These are phyloP conservation scores for Komagataella pseudopastoris DNA, from an alignment of 805 yeast species.

Conservation along the genomic window DNA sequence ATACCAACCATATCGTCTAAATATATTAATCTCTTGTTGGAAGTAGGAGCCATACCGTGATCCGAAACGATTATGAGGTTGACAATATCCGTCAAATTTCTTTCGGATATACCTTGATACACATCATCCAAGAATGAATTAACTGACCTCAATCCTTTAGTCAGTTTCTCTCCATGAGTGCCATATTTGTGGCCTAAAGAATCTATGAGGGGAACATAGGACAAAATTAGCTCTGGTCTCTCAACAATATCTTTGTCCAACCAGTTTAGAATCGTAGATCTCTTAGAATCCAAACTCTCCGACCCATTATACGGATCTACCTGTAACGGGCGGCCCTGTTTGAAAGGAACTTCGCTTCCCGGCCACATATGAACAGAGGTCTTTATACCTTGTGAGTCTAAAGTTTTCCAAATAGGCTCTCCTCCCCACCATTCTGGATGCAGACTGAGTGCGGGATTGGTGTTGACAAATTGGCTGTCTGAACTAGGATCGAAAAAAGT, in stretches of 20 bases:
- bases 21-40: conserved; percentile 51
- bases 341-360: conserved; percentile 66
- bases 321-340: conserved; percentile 28
- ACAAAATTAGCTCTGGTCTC: conserved; percentile 66
- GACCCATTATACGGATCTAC: conserved; percentile 54
- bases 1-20: conserved; percentile 60
- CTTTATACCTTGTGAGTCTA: conserved; percentile 41
- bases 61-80: conserved; percentile 76
- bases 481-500: conserved; percentile 54
- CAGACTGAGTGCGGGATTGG: conserved; percentile 36
- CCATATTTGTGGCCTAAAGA: conserved; percentile 68
- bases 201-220: conserved; percentile 76
- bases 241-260: conserved; percentile 38
- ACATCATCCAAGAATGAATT: conserved; percentile 49
- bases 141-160: conserved; percentile 42
- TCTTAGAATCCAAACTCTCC: conserved; percentile 45
- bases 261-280: conserved; percentile 48
- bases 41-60: conserved; percentile 89
- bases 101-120: conserved; percentile 27
- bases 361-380: conserved; percentile 96
- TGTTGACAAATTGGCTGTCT: conserved; percentile 47
- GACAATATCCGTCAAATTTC: conserved; percentile 52
- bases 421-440: conserved; percentile 76
- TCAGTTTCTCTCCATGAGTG: conserved; percentile 43
- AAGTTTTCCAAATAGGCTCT: conserved; percentile 80